Conservation (phyloP, 768 basidiomycete genomes). For the Solioccasus polychromus region DNA sequence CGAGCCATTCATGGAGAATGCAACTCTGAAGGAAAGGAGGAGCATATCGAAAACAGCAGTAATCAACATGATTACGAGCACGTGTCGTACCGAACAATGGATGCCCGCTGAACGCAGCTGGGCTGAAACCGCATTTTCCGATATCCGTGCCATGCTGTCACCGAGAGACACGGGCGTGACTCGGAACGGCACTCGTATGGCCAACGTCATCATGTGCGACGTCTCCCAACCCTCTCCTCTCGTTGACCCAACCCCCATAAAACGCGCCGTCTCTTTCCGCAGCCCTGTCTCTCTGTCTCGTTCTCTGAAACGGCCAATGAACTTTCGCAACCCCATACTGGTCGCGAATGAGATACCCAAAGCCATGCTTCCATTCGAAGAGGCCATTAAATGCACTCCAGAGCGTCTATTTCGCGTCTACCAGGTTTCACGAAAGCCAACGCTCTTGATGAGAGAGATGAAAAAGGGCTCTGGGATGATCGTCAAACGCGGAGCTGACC, state of each 20-base stretch:
- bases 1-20: constrained; percentile 3
- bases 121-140: constrained; percentile 19
- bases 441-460: neutral
- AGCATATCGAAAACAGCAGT: constrained; percentile 22
- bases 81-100: constrained; percentile 23
- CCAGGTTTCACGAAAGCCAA: constrained; percentile 14
- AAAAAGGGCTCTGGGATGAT: constrained; percentile 8
- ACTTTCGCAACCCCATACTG: constrained; percentile 15
- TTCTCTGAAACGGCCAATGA: constrained; percentile 3
- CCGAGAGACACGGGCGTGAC: constrained; percentile 11
- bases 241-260: neutral
- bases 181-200: neutral
- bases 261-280: constrained; percentile 17
- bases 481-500: constrained; percentile 21
- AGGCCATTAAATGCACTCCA: constrained; percentile 10
- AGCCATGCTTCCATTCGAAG: constrained; percentile 20
- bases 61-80: constrained; percentile 16
- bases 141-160: constrained; percentile 18
- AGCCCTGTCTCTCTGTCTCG: constrained; percentile 11
- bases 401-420: constrained; percentile 19
- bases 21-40: constrained; percentile 13
- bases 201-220: constrained; percentile 26
- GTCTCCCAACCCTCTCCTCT: constrained; percentile 7
- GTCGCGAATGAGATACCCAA: neutral
- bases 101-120: constrained; percentile 22